phyloP scores from a whole-genome alignment of 148 eudicot genomes.

The Silene uniflora region DNA sequence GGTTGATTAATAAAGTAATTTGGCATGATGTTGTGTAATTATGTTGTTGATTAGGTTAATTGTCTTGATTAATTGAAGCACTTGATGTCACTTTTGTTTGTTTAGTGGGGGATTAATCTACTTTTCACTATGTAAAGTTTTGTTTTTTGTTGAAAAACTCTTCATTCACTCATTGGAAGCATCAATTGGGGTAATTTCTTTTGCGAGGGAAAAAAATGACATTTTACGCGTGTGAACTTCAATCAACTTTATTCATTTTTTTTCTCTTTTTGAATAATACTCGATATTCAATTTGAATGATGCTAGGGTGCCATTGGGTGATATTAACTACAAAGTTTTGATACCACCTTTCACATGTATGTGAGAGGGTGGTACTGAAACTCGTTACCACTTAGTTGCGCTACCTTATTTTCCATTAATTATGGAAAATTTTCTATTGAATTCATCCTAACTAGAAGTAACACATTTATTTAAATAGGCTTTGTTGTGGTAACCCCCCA shows the following conservation, averaged over 20 bases:
- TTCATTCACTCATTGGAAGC: conserved; percentile 13
- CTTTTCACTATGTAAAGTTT: conserved; percentile 23
- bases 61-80: conserved; percentile 4
- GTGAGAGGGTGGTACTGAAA: too few species aligned
- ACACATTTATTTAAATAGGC: not conserved
- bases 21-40: conserved; percentile 7
- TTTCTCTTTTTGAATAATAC: too few species aligned
- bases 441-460: not conserved
- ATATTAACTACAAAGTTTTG: too few species aligned
- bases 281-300: too few species aligned
- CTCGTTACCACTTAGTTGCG: too few species aligned
- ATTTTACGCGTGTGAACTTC: conserved; percentile 16
- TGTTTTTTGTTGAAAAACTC: conserved; percentile 19
- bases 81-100: conserved; percentile 12
- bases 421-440: not conserved
- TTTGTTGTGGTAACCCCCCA: conserved; percentile 8
- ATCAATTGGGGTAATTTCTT: conserved; percentile 1
- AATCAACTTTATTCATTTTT: conserved; percentile 14
- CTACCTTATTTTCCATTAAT: too few species aligned
- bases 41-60: not conserved
- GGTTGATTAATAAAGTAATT: not conserved
- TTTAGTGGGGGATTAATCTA: conserved; percentile 22
- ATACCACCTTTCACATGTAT: too few species aligned
- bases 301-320: too few species aligned
- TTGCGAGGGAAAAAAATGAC: conserved; percentile 19